Percentiles rank a stretch among this genome's conserved stretches.
Evolutionary conservation across 345 rosid genomes (phyloP).

Genomic region (Passiflora organensis): DNA sequence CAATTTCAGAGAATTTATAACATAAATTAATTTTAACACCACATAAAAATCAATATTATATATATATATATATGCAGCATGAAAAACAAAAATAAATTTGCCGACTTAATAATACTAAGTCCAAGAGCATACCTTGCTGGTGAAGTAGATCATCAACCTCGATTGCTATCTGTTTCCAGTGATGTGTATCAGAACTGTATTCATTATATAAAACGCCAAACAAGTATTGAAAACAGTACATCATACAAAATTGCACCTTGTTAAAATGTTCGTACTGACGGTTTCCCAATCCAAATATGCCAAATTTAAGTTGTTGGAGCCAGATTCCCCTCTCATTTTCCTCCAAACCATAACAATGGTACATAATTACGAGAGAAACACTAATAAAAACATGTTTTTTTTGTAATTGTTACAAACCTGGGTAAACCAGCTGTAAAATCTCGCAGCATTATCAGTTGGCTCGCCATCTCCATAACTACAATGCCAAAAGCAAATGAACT

Average conservation of each 20-base stretch:
- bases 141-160: slow-evolving; percentile 56
- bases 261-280: slow-evolving; percentile 95
- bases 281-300: slow-evolving; percentile 86
- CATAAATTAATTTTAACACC: too few species aligned
- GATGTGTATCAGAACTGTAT: background rate
- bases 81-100: background rate
- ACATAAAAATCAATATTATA: too few species aligned
- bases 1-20: too few species aligned
- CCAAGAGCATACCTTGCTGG: slow-evolving; percentile 43
- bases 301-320: slow-evolving; percentile 64
- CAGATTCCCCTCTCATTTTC: slow-evolving; percentile 51
- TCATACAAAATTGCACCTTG: slow-evolving; percentile 44
- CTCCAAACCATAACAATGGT: slow-evolving; percentile 22
- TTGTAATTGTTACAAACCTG: slow-evolving; percentile 44
- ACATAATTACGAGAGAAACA: background rate
- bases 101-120: background rate
- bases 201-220: background rate
- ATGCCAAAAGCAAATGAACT: background rate
- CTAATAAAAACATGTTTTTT: background rate
- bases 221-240: background rate
- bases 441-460: slow-evolving; percentile 96
- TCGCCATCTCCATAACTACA: slow-evolving; percentile 95
- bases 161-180: slow-evolving; percentile 47
- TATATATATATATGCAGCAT: too few species aligned
- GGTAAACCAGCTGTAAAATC: slow-evolving; percentile 89